These are phyloP conservation scores for Sporisorium reilianum DNA, from an alignment of 1,284 basidiomycete species.

Conservation along the genomic window DNA sequence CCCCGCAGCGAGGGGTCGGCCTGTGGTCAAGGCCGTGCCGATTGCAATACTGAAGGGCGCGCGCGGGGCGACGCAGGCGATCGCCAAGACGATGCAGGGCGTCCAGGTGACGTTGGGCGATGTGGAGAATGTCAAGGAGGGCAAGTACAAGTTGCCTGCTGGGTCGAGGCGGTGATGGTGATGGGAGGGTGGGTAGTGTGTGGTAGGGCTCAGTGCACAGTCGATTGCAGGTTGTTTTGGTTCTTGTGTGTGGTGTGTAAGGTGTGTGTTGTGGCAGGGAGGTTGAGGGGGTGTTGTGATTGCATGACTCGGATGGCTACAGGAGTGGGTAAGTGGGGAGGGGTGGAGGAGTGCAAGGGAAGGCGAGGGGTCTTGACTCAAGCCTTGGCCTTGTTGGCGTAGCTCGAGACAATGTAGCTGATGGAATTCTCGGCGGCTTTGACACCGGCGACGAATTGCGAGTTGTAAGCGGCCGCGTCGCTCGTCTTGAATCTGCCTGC, in stretches of 20 bases:
- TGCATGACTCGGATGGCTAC: not conserved
- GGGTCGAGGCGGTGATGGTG: not conserved
- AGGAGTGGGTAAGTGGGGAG: not conserved
- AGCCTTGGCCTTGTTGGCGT: slow-evolving; percentile 16
- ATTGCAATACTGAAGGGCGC: slow-evolving; percentile 95
- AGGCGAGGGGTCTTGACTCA: not conserved
- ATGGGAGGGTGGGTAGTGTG: not conserved
- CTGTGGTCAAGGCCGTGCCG: slow-evolving; percentile 93
- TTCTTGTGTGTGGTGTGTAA: not conserved
- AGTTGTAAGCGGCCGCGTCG: slow-evolving; percentile 32
- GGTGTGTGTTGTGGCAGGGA: too few relatives aligned
- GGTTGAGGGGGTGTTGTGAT: not conserved
- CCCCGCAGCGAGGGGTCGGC: slow-evolving; percentile 60
- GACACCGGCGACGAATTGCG: slow-evolving; percentile 47
- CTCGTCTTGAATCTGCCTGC: slow-evolving; percentile 22
- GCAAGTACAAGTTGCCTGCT: slow-evolving; percentile 58
- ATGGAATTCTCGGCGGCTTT: slow-evolving; percentile 49
- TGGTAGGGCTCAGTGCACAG: not conserved
- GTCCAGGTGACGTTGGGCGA: slow-evolving; percentile 78
- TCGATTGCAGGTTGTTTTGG: not conserved
- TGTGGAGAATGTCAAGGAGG: slow-evolving; percentile 36
- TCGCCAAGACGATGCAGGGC: slow-evolving; percentile 92
- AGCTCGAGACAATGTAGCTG: slow-evolving; percentile 33
- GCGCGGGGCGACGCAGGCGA: slow-evolving; percentile 95
- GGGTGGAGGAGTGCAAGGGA: slow-evolving; percentile 4